Evolutionary conservation across 257 asterid genomes (phyloP), one percentile per base, ranked within the genome.

Genomic region (Capsicum rhomboideum): DNA sequence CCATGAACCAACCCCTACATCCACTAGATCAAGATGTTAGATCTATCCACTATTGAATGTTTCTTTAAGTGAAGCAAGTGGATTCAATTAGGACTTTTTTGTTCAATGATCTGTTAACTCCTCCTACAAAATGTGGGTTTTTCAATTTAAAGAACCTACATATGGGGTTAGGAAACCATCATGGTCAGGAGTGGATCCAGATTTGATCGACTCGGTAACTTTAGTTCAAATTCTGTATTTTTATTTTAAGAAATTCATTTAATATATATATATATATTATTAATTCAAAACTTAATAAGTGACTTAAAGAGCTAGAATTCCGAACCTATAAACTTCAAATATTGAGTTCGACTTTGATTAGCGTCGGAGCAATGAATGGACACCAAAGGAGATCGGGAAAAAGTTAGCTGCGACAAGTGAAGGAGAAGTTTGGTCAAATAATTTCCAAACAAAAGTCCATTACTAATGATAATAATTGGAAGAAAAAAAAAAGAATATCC

Each of bases 281-380:
- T 58, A 10, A 9, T 58, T 58, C 9, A 21, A 12, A 49, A 11
- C 6, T 49, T 12, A 49, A 49, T 12, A 49, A n/a, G n/a, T n/a
- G n/a, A 49, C 3, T 9, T 44, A 44, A 44, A 58, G 4, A n/a
- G 5, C 0, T 0, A 10, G 10, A 21, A 9, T 59, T 1, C 0
- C 3, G 0, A 59, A 21, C 4, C 23, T 21, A 21, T 21, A 59
- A 59, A 21, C 4, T 59, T 59, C 0, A 21, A 59, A 21, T 59
- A 0, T 59, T 26, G 6, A 21, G 3, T 59, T 9, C 2, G 6
- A 8, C 5, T 0, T 1, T n/a, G 4, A 58, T 4, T 10, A 28
- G 9, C 6, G 34, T 14, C 2, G 3, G 46, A 0, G 74, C 6
- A 31, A 8, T 29, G 44, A 4, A 29, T 29, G 13, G 37, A 63